Evolutionary conservation across 2,329 filamentous ascomycete genomes (phyloP).

Genomic region (Aspergillus sp.): DNA sequence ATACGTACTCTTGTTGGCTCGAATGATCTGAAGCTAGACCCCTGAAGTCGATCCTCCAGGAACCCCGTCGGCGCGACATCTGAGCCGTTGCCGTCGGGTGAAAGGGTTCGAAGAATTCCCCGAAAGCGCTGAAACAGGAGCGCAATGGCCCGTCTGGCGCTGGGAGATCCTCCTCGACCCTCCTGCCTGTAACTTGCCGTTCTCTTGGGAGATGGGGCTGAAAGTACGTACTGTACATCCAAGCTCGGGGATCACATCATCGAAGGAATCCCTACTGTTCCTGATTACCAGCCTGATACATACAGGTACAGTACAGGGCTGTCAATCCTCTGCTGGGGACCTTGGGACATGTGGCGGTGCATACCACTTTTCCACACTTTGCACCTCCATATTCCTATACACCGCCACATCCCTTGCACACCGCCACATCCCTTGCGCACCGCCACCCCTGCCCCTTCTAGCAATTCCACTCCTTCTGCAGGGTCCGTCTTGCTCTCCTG

Average conservation of each 20-base stretch:
- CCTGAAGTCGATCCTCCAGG: neutral
- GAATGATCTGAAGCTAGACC: neutral
- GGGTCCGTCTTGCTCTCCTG: neutral
- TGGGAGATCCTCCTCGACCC: neutral
- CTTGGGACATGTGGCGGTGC: neutral
- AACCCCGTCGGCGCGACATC: neutral
- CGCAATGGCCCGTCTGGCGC: neutral
- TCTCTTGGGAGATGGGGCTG: neutral
- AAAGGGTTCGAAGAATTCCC: neutral
- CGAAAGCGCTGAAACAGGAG: neutral
- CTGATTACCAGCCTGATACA: neutral
- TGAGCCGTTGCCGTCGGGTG: neutral
- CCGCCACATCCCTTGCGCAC: too few species aligned
- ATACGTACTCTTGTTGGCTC: neutral
- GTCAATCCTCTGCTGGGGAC: neutral
- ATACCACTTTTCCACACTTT: neutral
- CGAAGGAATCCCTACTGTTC: neutral
- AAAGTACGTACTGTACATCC: neutral
- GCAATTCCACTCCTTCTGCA: neutral
- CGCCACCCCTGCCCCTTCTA: neutral
- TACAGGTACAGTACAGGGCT: too few species aligned
- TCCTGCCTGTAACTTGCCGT: neutral
- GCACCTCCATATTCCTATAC: too few species aligned
- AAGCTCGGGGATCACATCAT: neutral
- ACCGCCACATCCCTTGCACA: too few species aligned